A percentile compares a stretch with the other conserved stretches of the same genome.
Conservation (phyloP, 1,284 basidiomycete species). For the Puccinia horiana region DNA sequence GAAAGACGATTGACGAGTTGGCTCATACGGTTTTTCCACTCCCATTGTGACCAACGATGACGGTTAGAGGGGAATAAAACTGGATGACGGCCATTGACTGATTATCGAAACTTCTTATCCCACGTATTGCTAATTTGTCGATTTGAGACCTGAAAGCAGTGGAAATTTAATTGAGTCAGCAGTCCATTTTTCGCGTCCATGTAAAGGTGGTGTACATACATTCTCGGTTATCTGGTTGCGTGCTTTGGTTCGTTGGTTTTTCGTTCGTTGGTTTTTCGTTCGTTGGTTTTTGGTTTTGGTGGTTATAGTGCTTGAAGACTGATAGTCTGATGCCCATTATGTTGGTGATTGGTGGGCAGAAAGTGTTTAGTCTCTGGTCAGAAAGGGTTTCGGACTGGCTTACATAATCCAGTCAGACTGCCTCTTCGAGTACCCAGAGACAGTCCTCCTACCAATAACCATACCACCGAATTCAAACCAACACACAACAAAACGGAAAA, state of each 20-base stretch:
- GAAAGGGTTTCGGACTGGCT: not conserved
- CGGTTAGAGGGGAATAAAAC: conserved; percentile 95
- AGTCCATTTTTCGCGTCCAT: too few species aligned
- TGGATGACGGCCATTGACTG: conserved; percentile 92
- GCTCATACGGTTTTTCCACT: conserved; percentile 82
- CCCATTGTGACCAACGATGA: conserved; percentile 98
- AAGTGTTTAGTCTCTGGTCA: not conserved
- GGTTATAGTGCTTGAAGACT: too few species aligned
- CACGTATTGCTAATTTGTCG: conserved; percentile 58
- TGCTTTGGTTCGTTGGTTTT: too few species aligned
- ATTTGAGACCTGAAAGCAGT: conserved; percentile 38
- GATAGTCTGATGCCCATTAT: too few species aligned
- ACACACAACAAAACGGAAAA: not conserved
- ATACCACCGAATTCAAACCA: not conserved
- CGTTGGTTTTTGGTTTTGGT: too few species aligned
- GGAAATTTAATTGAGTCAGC: not conserved
- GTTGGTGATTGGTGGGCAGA: too few species aligned
- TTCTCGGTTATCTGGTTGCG: too few species aligned
- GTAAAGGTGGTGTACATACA: too few species aligned
- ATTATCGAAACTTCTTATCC: conserved; percentile 65
- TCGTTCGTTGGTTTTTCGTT: too few species aligned
- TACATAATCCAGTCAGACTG: not conserved
- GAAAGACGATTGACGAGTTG: not conserved
- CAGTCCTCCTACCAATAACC: not conserved
- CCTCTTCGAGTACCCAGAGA: not conserved